Conservation (phyloP, 2,329 filamentous ascomycete genomes). For the Helotiales sp. region DNA sequence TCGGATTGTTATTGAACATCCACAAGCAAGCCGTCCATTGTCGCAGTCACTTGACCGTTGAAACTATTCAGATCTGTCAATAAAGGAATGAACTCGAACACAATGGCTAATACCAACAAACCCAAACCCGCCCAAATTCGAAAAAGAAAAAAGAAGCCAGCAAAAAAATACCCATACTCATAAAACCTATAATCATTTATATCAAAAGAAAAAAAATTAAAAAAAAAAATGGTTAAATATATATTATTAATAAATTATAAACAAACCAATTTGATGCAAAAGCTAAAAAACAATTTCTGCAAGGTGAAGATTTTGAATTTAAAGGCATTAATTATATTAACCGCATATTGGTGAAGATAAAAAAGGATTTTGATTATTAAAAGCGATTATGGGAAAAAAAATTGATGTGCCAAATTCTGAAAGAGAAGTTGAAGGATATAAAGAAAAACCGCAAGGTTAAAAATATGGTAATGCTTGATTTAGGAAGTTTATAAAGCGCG, state of each 20-base stretch:
- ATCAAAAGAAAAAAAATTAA: conserved; percentile 40
- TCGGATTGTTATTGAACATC: background rate
- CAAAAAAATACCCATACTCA: background rate
- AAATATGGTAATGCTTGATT: conserved; percentile 40
- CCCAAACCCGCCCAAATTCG: background rate
- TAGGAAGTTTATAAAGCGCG: conserved; percentile 42
- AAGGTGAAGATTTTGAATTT: conserved; percentile 39
- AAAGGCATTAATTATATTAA: conserved; percentile 39
- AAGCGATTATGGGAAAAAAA: conserved; percentile 38
- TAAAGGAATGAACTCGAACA: background rate
- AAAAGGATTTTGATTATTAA: conserved; percentile 35
- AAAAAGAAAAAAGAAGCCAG: conserved; percentile 11
- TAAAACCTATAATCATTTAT: conserved; percentile 28
- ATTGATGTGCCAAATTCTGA: conserved; percentile 30
- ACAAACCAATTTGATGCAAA: conserved; percentile 17
- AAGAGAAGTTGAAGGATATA: conserved; percentile 20
- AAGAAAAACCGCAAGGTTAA: conserved; percentile 26
- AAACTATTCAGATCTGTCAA: too few relatives aligned
- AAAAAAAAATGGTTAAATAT: conserved; percentile 43
- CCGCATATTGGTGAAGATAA: conserved; percentile 38
- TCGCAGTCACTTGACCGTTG: background rate
- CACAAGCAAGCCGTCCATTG: background rate
- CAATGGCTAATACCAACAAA: conserved; percentile 6
- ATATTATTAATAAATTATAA: conserved; percentile 39
- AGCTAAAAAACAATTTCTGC: conserved; percentile 17